Conservation (phyloP, 2,329 filamentous ascomycete species). For the Colletotrichum somersetense region DNA sequence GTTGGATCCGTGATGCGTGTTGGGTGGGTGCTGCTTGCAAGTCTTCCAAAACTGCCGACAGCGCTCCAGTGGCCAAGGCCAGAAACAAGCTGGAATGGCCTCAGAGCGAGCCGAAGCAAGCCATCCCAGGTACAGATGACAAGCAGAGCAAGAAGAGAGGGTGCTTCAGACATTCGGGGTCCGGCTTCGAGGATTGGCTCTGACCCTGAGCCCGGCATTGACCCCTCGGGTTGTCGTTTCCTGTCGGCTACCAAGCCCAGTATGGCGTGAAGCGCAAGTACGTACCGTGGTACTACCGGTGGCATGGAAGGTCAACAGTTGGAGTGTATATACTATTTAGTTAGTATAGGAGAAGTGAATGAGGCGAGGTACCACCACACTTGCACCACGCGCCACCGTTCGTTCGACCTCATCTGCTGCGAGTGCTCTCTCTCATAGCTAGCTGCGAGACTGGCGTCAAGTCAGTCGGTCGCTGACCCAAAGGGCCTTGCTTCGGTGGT, state of each 20-base stretch:
- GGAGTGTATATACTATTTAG: not conserved
- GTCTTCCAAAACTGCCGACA: not conserved
- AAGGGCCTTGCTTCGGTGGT: conserved; percentile 16
- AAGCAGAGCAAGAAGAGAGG: not conserved
- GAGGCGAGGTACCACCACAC: conserved; percentile 20
- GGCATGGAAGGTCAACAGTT: not conserved
- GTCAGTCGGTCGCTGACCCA: conserved; percentile 2
- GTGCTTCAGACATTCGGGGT: conserved; percentile 15
- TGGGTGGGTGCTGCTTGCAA: not conserved
- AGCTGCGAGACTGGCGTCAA: conserved; percentile 1
- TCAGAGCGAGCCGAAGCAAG: conserved; percentile 2
- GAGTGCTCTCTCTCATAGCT: not conserved
- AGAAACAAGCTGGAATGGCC: conserved; percentile 21
- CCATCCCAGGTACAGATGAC: not conserved
- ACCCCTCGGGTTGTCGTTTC: conserved; percentile 33
- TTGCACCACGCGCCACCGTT: conserved; percentile 15
- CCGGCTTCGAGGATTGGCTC: conserved; percentile 22
- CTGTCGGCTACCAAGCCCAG: conserved; percentile 1
- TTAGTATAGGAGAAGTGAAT: not conserved
- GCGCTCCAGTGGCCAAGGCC: not conserved
- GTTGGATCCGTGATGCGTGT: not conserved
- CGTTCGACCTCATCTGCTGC: conserved; percentile 4
- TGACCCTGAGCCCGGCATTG: conserved; percentile 35
- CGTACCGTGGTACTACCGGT: not conserved
- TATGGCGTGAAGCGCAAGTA: conserved; percentile 16